A percentile compares a stretch with the other conserved stretches of the same genome.
Conservation (phyloP, 441 rosid species). For the Biscutella auriculata region DNA sequence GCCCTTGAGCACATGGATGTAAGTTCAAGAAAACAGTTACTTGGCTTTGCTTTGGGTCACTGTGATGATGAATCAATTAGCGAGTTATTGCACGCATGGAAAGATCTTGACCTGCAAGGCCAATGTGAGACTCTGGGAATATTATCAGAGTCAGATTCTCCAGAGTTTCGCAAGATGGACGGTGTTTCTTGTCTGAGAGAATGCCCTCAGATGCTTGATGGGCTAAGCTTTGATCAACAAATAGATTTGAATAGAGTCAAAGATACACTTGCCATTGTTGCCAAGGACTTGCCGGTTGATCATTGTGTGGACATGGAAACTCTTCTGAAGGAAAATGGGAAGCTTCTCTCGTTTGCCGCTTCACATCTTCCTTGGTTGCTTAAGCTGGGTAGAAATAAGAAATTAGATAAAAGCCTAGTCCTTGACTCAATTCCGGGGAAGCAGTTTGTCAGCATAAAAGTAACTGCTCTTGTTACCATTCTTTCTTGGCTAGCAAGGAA, state of each 20-base stretch:
- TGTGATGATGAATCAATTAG: conserved; percentile 90
- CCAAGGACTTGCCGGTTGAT: conserved; percentile 52
- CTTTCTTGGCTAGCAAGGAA: conserved; percentile 84
- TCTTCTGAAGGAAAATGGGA: conserved; percentile 63
- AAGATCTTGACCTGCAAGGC: conserved; percentile 86
- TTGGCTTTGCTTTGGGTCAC: conserved; percentile 90
- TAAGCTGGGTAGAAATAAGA: conserved; percentile 50
- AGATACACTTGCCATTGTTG: conserved; percentile 47
- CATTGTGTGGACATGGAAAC: conserved; percentile 46
- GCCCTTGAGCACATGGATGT: conserved; percentile 78
- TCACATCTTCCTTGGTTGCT: conserved; percentile 88
- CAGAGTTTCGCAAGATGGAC: conserved; percentile 32
- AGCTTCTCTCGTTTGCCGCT: conserved; percentile 63
- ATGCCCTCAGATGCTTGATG: conserved; percentile 38
- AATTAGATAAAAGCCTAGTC: conserved; percentile 30
- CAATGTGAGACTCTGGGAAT: conserved; percentile 62
- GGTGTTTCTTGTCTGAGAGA: conserved; percentile 37
- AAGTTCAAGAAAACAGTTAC: conserved; percentile 63
- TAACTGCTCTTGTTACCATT: conserved; percentile 55
- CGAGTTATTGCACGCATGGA: conserved; percentile 96
- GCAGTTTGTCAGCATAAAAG: conserved; percentile 50
- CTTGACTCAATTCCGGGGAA: conserved; percentile 48
- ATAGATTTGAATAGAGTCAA: conserved; percentile 31
- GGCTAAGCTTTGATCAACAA: conserved; percentile 33
- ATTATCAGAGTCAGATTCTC: conserved; percentile 42